These are phyloP conservation scores for Mortierella sp. DNA, from an alignment of 371 early-diverging fungal species.

Conservation along the genomic window DNA sequence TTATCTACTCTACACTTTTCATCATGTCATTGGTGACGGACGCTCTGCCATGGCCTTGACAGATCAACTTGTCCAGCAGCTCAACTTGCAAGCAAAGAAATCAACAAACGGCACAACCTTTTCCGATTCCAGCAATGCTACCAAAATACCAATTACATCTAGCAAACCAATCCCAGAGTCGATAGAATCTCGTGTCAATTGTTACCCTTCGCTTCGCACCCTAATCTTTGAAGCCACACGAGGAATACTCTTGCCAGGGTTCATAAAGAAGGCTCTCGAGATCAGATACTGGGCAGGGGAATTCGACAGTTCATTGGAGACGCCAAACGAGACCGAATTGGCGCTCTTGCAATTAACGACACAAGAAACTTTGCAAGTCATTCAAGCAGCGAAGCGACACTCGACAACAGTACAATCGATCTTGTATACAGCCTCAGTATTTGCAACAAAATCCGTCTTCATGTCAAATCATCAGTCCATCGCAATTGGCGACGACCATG, in stretches of 20 bases:
- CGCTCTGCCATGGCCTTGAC: constrained; percentile 37
- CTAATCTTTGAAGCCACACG: constrained; percentile 24
- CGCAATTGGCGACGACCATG: neutral
- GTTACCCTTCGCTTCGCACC: constrained; percentile 34
- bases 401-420: constrained; percentile 43
- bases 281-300: constrained; percentile 48
- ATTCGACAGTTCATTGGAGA: constrained; percentile 32
- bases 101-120: neutral
- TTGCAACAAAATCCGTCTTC: constrained; percentile 31
- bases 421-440: constrained; percentile 28
- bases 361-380: constrained; percentile 19
- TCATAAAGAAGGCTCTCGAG: constrained; percentile 34
- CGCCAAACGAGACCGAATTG: constrained; percentile 34
- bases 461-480: constrained; percentile 6
- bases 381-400: constrained; percentile 18
- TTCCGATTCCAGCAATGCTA: no score
- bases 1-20: constrained; percentile 31
- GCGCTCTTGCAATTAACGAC: constrained; percentile 16
- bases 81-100: constrained; percentile 16
- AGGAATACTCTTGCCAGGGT: constrained; percentile 30
- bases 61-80: constrained; percentile 27
- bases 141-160: constrained; percentile 8
- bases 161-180: constrained; percentile 20
- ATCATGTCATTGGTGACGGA: constrained; percentile 48
- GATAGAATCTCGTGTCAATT: constrained; percentile 38